A percentile compares a stretch with the other conserved stretches of the same genome.
Evolutionary conservation across 192 early-diverging fungal genomes (phyloP).

Genomic region (Podila epigama): DNA sequence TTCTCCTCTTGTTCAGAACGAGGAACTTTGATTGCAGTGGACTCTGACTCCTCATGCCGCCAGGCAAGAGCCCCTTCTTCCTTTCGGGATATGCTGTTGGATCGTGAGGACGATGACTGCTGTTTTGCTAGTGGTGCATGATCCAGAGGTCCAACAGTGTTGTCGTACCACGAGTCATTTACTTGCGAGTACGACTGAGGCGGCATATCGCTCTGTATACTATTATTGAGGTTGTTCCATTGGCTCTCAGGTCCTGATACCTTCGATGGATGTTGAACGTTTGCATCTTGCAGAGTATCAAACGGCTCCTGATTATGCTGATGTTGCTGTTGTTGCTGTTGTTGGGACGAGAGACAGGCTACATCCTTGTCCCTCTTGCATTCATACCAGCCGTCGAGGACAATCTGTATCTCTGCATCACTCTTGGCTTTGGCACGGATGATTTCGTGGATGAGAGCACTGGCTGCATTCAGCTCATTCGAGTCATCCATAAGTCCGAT

Average conservation of each 20-base stretch:
- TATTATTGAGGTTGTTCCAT: slow-evolving; percentile 2
- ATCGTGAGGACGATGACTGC: neutral
- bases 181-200: neutral
- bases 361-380: slow-evolving; percentile 40
- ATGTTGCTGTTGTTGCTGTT: neutral
- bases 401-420: slow-evolving; percentile 40
- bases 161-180: slow-evolving; percentile 23
- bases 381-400: slow-evolving; percentile 46
- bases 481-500: slow-evolving; percentile 49
- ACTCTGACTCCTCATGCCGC: too few relatives aligned
- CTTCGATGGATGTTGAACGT: neutral
- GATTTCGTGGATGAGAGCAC: slow-evolving; percentile 37
- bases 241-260: slow-evolving; percentile 1
- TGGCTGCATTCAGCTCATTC: slow-evolving; percentile 39
- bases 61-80: too few relatives aligned
- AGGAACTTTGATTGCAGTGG: too few relatives aligned
- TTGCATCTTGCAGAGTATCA: too few relatives aligned
- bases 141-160: slow-evolving; percentile 35
- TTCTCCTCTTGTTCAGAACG: too few relatives aligned
- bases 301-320: too few relatives aligned
- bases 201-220: neutral
- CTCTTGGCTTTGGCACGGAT: slow-evolving; percentile 38
- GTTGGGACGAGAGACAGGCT: slow-evolving; percentile 19
- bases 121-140: neutral
- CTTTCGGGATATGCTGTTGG: neutral